Evolutionary conservation across 2,329 filamentous ascomycete genomes (phyloP).

Genomic region (Daldinia sp.): DNA sequence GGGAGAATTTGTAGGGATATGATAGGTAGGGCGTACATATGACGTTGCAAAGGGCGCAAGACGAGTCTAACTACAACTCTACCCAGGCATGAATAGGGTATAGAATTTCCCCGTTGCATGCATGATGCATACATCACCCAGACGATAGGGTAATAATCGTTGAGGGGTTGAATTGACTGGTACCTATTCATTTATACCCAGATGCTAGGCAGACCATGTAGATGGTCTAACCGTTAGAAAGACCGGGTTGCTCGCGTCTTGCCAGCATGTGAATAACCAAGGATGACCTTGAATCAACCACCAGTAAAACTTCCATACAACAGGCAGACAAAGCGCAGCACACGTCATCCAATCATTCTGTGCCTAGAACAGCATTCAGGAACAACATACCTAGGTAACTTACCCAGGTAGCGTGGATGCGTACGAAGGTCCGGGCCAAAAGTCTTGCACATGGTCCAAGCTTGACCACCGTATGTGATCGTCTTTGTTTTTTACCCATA

Average conservation of each 20-base stretch:
- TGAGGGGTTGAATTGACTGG: background rate
- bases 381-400: background rate
- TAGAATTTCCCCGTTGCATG: slow-evolving; percentile 13
- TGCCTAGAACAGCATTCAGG: background rate
- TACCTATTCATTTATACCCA: too few species aligned
- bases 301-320: background rate
- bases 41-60: slow-evolving; percentile 35
- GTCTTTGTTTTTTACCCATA: too few species aligned
- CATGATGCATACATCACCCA: slow-evolving; percentile 27
- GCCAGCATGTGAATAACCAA: background rate
- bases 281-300: background rate
- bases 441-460: too few species aligned
- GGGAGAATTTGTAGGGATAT: background rate
- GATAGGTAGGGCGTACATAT: slow-evolving; percentile 21
- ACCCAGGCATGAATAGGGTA: background rate
- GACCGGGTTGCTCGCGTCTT: background rate
- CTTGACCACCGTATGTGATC: too few species aligned
- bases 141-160: background rate
- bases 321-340: background rate
- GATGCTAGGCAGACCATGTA: too few species aligned
- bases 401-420: too few species aligned
- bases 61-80: slow-evolving; percentile 10
- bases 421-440: too few species aligned
- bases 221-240: too few species aligned
- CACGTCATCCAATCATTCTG: background rate